Base-by-base conservation (phyloP, 176 grass and related monocot genomes). In the Oryza longistaminata region DNA sequence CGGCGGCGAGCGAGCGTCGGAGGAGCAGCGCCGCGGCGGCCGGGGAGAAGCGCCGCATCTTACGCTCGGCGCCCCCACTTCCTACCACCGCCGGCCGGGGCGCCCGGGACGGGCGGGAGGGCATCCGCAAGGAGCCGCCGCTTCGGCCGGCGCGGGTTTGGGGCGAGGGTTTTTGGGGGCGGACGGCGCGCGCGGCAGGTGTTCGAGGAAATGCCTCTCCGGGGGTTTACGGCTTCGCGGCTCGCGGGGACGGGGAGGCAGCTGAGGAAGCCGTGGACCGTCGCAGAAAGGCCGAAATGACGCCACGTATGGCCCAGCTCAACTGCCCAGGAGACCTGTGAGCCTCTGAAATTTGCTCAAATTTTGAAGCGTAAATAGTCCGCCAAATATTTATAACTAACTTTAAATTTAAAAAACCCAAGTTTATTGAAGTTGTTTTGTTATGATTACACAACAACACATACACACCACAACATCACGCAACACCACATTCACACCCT, bases 41-140 rank as follows among this genome's bases (percentile, higher is more conserved):
- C 46, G 71, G 78, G 5, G 71, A 29, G 62, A 87, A 67, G 8
- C 34, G 62, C 77, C 78, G 64, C 85, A 87, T 87, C 46, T 53
- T 64, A 67, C 15, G 21, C 3, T 9, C 9, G 3, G 5, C 27
- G 5, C 27, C 40, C 19, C 42, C 68, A 26, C 15, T 81, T 50
- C n/a, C 69, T 27, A 34, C 66, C n/a, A 35, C 66, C 45, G 45
- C 70, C 21, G 21, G 19, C 46, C 21, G 29, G 31, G 17, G 29
- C 21, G 66, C 7, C 66, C 21, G 27, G 29, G 45, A 42, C 21
- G 79, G 3, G 79, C 21, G 79, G 3, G 79, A 40, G 68, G 76
- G 76, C 75, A 37, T 65, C 53, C 40, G 55, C 34, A 46, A n/a
- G 69, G 7, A 2, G 19, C 25, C 12, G 19, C 25, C 19, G 27